Base-by-base conservation (phyloP, 2,329 filamentous ascomycete species). In the Myriangium duriaei region DNA sequence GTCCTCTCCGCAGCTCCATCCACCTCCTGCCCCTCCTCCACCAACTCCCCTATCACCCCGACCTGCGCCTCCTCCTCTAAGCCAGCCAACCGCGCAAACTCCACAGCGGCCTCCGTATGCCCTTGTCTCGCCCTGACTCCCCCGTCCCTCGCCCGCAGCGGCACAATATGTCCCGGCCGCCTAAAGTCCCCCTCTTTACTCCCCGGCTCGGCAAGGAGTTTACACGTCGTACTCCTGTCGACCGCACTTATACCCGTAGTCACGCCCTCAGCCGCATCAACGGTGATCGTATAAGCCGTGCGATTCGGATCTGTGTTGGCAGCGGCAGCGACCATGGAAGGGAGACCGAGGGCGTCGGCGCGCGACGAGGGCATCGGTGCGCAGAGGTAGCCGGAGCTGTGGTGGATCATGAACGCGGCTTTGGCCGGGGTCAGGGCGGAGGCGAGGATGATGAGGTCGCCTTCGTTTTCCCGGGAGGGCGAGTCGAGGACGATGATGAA, bases 401-500 rank as follows among this genome's bases (percentile, higher is more conserved):
- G 76, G 53, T 86, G 84, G 60, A 98, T 75, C 72, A 98, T 79
- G 68, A 95, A 98, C 52, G 86, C 84, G 78, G 93, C 92, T 64
- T 96, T 88, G 47, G 82, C 73, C 15, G 86, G 71, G 6, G 88
- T 94, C 47, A 95, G 66, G 52, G 81, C 72, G 49, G 85, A 68
- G 45, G 86, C 88, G 48, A 91, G 84, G 55, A 96, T 92, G 61
- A 96, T 95, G 34, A 98, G 75, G 65, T 98, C 91, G 60, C 87
- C 91, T 71, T 98, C 91, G 61, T 98, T 98, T 62, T 98, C 91
- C 60, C 91, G 87, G 45, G 79, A 75, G 47, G 85, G 77, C 49
- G 84, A 82, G 67, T 98, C 91, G 54, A 98, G 83, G 26, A 95
- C 88, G 45, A 98, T 77, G 57, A 98, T 80, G 71, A 96, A 96